phyloP scores from a whole-genome alignment of 1,139 yeast species.

The Hyphopichia khmerensis region DNA sequence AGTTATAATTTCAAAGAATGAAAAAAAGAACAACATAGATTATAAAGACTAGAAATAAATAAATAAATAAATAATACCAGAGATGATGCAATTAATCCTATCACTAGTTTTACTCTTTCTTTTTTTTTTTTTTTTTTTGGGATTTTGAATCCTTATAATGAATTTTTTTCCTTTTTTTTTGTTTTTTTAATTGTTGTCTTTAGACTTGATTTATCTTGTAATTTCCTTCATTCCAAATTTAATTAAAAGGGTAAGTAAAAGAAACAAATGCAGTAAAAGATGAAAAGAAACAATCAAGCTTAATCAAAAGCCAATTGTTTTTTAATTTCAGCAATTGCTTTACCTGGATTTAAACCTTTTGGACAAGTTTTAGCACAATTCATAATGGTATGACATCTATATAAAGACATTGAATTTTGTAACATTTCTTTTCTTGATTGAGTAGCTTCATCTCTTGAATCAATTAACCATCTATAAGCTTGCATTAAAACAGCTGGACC shows the following conservation, averaged over 20 bases:
- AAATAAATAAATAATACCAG: conserved; percentile 1
- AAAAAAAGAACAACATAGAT: not conserved
- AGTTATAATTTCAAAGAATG: no score
- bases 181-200: no score
- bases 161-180: no score
- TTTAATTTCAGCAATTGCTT: conserved; percentile 96
- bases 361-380: conserved; percentile 98
- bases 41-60: not conserved
- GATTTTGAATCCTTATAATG: no score
- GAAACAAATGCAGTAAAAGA: no score
- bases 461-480: conserved; percentile 98
- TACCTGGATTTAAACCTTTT: conserved; percentile 98
- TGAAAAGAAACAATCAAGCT: conserved; percentile 7
- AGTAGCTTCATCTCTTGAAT: conserved; percentile 92
- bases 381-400: conserved; percentile 99
- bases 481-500: conserved; percentile 99
- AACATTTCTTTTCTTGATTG: conserved; percentile 80
- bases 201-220: no score
- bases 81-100: not conserved
- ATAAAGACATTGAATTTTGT: conserved; percentile 95
- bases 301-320: conserved; percentile 84
- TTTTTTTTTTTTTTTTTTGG: no score
- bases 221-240: no score
- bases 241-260: no score
- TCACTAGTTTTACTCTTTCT: not conserved